Percentiles rank a stretch among this genome's conserved stretches.
Conservation (phyloP, 805 yeast species). For the Ascoidea rubescens region DNA sequence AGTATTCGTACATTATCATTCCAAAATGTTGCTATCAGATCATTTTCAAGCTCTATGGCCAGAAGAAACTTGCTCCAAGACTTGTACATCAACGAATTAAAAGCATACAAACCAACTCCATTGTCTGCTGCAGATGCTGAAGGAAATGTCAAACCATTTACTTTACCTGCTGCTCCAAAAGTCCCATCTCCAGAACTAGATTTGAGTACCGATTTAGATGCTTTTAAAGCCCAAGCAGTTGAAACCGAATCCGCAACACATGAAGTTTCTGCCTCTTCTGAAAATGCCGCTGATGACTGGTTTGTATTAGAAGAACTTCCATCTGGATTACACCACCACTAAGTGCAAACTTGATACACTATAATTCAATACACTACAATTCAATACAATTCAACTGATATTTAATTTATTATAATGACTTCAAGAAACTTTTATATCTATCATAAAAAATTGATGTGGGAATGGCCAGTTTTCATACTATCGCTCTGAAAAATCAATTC, state of each 20-base stretch:
- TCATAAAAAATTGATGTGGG: too few relatives aligned
- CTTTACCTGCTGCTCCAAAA: conserved; percentile 65
- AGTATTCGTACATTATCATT: too few relatives aligned
- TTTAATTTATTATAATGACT: too few relatives aligned
- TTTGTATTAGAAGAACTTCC: conserved; percentile 56
- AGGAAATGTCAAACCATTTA: conserved; percentile 72
- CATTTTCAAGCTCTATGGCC: conserved; percentile 21
- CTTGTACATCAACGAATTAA: conserved; percentile 75
- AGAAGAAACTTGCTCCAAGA: conserved; percentile 58
- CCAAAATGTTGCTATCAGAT: conserved; percentile 11
- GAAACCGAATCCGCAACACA: conserved; percentile 47
- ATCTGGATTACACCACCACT: too few relatives aligned
- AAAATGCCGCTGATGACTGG: conserved; percentile 46
- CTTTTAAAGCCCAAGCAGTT: conserved; percentile 58
- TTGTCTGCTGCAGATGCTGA: conserved; percentile 62
- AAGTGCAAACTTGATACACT: background rate
- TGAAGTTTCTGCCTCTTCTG: conserved; percentile 30
- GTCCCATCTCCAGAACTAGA: conserved; percentile 60
- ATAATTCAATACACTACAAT: too few relatives aligned
- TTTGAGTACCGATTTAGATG: conserved; percentile 49
- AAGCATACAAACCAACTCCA: conserved; percentile 77
- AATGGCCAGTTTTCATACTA: too few relatives aligned
- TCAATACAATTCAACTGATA: too few relatives aligned
- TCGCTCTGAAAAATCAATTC: too few relatives aligned
- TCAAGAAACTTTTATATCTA: too few relatives aligned